phyloP scores from a whole-genome alignment of 23 red algal species.

The Gracilaria gracilis region DNA sequence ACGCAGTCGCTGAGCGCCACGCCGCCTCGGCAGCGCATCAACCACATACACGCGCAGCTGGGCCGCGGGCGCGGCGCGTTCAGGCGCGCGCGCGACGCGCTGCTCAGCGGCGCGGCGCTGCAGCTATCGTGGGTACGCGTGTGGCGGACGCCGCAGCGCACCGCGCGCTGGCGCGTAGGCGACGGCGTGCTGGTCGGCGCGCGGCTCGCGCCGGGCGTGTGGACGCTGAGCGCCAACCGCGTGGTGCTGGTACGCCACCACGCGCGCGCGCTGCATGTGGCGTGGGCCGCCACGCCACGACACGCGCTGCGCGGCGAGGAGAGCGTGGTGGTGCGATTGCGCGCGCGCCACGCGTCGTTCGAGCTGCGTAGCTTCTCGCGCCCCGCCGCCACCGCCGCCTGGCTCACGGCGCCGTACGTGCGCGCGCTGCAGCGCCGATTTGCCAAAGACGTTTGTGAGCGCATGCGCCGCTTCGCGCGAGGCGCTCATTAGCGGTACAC shows the following conservation, averaged over 20 bases:
- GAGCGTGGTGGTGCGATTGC: constrained; percentile 9
- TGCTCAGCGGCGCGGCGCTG: constrained; percentile 30
- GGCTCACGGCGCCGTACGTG: background rate
- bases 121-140: constrained; percentile 61
- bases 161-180: constrained; percentile 25
- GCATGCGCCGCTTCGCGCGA: constrained; percentile 3
- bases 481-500: background rate
- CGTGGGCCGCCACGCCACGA: constrained; percentile 60
- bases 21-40: too few species aligned
- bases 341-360: constrained; percentile 26
- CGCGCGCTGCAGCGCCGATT: constrained; percentile 38
- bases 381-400: constrained; percentile 17
- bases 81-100: background rate
- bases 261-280: background rate
- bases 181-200: constrained; percentile 56
- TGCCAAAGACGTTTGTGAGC: constrained; percentile 6
- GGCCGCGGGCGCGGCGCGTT: background rate
- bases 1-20: too few species aligned
- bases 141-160: constrained; percentile 11
- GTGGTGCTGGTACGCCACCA: constrained; percentile 19
- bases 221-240: constrained; percentile 60
- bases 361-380: constrained; percentile 50
- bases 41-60: too few species aligned
- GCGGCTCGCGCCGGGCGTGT: constrained; percentile 52
- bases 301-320: constrained; percentile 66